These are phyloP conservation scores for Termitomyces sp. DNA, from an alignment of 768 basidiomycete species.

Conservation along the genomic window DNA sequence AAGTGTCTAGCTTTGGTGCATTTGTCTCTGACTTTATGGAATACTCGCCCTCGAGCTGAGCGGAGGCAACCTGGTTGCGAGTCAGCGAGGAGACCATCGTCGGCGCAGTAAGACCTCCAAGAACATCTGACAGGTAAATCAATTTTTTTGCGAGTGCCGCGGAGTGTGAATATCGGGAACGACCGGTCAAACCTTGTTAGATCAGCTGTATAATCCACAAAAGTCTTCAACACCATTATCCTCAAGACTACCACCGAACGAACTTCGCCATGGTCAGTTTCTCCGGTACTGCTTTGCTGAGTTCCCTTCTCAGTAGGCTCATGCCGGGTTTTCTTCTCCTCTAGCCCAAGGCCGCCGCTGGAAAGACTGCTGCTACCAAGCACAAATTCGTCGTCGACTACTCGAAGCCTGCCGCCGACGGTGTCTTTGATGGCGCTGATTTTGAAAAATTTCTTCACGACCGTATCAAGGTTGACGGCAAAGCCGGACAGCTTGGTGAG, in stretches of 20 bases:
- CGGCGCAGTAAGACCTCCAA: not conserved
- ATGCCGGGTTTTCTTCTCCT: conserved; percentile 35
- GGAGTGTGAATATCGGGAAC: conserved; percentile 9
- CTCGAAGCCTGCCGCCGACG: conserved; percentile 63
- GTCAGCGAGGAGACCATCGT: conserved; percentile 44
- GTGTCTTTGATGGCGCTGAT: conserved; percentile 55
- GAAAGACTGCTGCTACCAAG: conserved; percentile 50
- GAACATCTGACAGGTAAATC: conserved; percentile 3
- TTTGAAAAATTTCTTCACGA: conserved; percentile 89
- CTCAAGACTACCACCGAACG: conserved; percentile 20
- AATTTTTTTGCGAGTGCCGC: conserved; percentile 11
- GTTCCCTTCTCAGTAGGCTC: conserved; percentile 89
- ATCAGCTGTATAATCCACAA: conserved; percentile 50
- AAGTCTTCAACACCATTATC: conserved; percentile 5
- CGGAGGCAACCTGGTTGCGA: conserved; percentile 65
- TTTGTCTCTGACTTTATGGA: conserved; percentile 74
- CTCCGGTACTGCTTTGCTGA: conserved; percentile 78
- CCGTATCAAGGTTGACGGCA: conserved; percentile 90
- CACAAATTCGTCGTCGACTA: conserved; percentile 85
- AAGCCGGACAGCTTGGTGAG: conserved; percentile 89
- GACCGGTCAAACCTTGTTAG: conserved; percentile 26
- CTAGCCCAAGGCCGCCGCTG: conserved; percentile 56
- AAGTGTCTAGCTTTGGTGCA: conserved; percentile 83
- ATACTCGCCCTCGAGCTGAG: conserved; percentile 71
- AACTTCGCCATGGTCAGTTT: conserved; percentile 63